phyloP scores from a whole-genome alignment of 805 yeast genomes.

The Lachancea fermentati region DNA sequence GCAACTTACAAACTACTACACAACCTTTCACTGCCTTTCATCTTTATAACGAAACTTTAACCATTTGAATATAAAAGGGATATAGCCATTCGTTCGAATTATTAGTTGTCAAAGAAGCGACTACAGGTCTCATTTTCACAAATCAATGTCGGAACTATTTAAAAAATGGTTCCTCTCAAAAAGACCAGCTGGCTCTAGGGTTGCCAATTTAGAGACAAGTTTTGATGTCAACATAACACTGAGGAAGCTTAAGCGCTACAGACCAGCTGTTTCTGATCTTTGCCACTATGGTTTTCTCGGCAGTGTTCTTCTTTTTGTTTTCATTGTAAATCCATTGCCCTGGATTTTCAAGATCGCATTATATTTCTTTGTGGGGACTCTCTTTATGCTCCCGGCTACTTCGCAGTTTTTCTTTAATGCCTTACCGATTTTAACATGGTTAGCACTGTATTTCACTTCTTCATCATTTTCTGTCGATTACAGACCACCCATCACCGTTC shows the following conservation, averaged over 20 bases:
- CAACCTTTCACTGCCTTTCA: too few species aligned
- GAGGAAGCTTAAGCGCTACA: constrained; percentile 37
- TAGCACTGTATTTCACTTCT: constrained; percentile 72
- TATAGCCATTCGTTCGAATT: background rate
- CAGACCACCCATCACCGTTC: constrained; percentile 87
- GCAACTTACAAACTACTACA: too few species aligned
- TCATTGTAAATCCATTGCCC: constrained; percentile 51
- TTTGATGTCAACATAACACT: constrained; percentile 41
- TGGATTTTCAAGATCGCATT: constrained; percentile 34
- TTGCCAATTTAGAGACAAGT: constrained; percentile 48
- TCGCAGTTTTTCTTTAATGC: constrained; percentile 81
- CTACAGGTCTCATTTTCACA: background rate
- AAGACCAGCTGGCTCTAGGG: constrained; percentile 41
- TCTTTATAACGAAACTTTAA: too few species aligned
- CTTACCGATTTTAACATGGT: constrained; percentile 81
- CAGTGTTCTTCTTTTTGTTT: constrained; percentile 51
- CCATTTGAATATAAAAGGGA: too few species aligned
- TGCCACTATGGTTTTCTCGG: constrained; percentile 46
- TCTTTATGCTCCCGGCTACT: constrained; percentile 65
- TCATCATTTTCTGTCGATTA: constrained; percentile 64
- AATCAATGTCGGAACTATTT: constrained; percentile 34
- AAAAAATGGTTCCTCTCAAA: constrained; percentile 50
- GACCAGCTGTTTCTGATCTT: constrained; percentile 44
- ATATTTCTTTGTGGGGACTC: constrained; percentile 36
- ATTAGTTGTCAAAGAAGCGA: background rate